phyloP scores from a whole-genome alignment of 768 basidiomycete genomes.

The Russula olivacea region DNA sequence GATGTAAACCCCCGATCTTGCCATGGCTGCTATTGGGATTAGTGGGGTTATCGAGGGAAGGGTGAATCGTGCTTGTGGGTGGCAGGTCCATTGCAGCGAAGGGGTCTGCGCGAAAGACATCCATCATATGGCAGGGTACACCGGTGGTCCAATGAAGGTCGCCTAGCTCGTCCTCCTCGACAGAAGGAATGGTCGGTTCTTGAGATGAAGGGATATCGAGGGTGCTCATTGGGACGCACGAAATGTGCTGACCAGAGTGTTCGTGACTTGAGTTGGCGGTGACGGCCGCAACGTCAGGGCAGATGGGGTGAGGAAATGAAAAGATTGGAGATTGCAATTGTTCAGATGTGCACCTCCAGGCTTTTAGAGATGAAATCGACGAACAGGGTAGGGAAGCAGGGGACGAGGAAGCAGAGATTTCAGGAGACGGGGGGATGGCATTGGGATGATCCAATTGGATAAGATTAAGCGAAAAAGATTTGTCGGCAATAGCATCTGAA shows the following conservation, averaged over 20 bases:
- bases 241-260: neutral
- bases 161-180: constrained; percentile 7
- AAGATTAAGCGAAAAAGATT: constrained; percentile 8
- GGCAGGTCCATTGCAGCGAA: constrained; percentile 1
- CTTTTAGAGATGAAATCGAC: constrained; percentile 9
- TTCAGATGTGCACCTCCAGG: constrained; percentile 7
- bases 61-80: neutral
- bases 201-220: neutral
- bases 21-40: neutral
- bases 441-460: neutral
- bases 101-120: constrained; percentile 24
- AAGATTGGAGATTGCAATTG: constrained; percentile 5
- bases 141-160: constrained; percentile 19
- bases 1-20: neutral
- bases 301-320: neutral
- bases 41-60: constrained; percentile 3
- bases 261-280: neutral
- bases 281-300: neutral
- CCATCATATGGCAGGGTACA: constrained; percentile 23
- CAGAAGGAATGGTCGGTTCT: neutral
- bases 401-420: constrained; percentile 5
- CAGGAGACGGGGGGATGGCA: neutral
- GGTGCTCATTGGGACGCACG: neutral
- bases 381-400: constrained; percentile 14
- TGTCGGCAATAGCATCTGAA: neutral